Evolutionary conservation across 805 yeast species (phyloP).

Genomic region (Candida methanosorbosa): DNA sequence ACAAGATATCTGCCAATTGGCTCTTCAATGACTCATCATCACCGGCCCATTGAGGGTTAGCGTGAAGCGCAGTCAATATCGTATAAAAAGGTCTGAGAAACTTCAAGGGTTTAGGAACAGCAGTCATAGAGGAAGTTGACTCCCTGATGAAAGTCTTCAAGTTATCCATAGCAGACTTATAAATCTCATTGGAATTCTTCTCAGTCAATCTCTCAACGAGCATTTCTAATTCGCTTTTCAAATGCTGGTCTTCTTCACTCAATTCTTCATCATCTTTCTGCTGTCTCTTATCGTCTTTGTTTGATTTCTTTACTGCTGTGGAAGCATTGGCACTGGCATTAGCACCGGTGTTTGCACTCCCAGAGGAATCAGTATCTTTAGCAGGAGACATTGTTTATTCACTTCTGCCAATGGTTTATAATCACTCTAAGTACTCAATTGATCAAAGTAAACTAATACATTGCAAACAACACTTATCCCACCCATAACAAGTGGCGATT

Average conservation of each 20-base stretch:
- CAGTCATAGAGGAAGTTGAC: constrained; percentile 97
- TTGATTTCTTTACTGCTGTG: constrained; percentile 5
- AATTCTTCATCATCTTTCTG: constrained; percentile 63
- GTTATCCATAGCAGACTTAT: constrained; percentile 53
- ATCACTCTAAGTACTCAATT: not conserved
- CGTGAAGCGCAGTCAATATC: constrained; percentile 51
- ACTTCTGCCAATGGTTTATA: no score
- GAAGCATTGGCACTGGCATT: constrained; percentile 2
- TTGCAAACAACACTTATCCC: not conserved
- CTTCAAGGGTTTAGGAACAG: constrained; percentile 97
- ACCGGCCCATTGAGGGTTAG: constrained; percentile 46
- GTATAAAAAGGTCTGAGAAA: constrained; percentile 85
- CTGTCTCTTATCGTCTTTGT: constrained; percentile 7
- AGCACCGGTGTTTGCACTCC: constrained; percentile 5
- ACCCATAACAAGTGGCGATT: no score
- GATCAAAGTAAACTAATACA: not conserved
- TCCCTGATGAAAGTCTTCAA: constrained; percentile 77
- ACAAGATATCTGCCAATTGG: constrained; percentile 76
- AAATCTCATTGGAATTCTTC: constrained; percentile 35
- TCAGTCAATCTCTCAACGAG: constrained; percentile 73
- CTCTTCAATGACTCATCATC: constrained; percentile 32
- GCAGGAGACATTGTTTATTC: constrained; percentile 13
- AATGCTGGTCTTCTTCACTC: constrained; percentile 85
- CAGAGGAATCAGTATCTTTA: constrained; percentile 10
- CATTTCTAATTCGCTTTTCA: constrained; percentile 79